Conservation (phyloP, 495 filamentous ascomycete species). For the Sphaerosporella brunnea region DNA sequence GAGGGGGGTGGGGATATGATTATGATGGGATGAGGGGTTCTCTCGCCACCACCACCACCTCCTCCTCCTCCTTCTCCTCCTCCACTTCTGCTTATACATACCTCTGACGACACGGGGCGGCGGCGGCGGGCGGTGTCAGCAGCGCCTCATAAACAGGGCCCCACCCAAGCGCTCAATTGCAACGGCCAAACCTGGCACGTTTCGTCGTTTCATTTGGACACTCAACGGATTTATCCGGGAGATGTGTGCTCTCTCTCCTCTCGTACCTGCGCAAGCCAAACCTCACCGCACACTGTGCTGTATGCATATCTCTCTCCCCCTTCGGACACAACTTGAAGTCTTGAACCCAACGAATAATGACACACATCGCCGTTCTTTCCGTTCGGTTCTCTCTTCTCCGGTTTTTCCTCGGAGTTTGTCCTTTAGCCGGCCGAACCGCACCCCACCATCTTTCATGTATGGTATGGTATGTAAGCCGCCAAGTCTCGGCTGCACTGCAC, state of each 20-base stretch:
- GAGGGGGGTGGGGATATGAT: neutral
- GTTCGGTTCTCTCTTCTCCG: conserved; percentile 1
- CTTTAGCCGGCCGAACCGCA: neutral
- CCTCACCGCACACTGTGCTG: neutral
- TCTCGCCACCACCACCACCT: neutral
- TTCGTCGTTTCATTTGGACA: neutral
- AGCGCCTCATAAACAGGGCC: neutral
- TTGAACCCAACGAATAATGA: neutral
- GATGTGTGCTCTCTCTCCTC: neutral
- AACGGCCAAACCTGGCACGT: neutral
- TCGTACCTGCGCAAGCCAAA: neutral
- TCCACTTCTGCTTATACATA: neutral
- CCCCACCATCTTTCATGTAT: neutral
- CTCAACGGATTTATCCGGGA: neutral
- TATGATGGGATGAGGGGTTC: neutral
- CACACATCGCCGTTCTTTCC: neutral
- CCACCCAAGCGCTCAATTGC: neutral
- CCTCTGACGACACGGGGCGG: neutral
- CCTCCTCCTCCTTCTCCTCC: neutral
- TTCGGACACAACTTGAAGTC: neutral
- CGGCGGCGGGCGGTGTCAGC: no score
- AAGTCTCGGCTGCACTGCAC: no score
- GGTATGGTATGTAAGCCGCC: no score
- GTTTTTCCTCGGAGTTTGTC: neutral
- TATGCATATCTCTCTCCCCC: neutral